Evolutionary conservation across 176 grass and related monocot species (phyloP).

Genomic region (Lolium multiflorum): DNA sequence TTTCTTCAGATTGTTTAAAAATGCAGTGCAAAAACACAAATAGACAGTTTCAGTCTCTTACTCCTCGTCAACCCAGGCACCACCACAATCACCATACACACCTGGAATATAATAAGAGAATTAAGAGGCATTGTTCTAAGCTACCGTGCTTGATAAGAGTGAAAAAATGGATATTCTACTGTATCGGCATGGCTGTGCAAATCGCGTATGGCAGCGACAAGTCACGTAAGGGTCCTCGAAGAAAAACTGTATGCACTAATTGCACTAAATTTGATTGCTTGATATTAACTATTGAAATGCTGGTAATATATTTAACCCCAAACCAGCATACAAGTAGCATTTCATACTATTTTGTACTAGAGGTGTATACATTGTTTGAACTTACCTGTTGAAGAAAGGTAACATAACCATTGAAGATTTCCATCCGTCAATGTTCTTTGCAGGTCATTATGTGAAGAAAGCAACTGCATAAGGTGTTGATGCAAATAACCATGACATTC

Average conservation of each 20-base stretch:
- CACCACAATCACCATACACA: constrained; percentile 93
- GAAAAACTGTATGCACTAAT: not conserved
- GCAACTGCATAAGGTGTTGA: constrained; percentile 60
- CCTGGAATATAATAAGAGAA: constrained; percentile 47
- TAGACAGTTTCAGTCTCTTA: constrained; percentile 44
- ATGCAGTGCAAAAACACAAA: not conserved
- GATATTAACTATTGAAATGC: not conserved
- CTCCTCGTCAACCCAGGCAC: constrained; percentile 82
- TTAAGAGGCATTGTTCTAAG: not conserved
- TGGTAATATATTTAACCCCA: not conserved
- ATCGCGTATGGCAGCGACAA: not conserved
- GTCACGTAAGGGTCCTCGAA: not conserved
- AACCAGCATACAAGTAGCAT: constrained; percentile 29
- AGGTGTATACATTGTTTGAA: constrained; percentile 1
- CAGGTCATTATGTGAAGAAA: constrained; percentile 57
- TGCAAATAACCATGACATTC: not conserved
- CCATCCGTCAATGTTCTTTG: constrained; percentile 43
- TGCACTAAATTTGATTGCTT: constrained; percentile 1
- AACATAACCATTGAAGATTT: constrained; percentile 84
- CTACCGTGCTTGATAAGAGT: not conserved
- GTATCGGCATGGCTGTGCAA: not conserved
- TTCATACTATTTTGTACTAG: not conserved
- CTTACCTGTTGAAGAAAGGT: constrained; percentile 88
- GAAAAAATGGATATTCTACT: not conserved
- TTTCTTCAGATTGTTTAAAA: constrained; percentile 30